Evolutionary conservation across 1,284 basidiomycete species (phyloP).

Genomic region (Apiotrichum sp.): DNA sequence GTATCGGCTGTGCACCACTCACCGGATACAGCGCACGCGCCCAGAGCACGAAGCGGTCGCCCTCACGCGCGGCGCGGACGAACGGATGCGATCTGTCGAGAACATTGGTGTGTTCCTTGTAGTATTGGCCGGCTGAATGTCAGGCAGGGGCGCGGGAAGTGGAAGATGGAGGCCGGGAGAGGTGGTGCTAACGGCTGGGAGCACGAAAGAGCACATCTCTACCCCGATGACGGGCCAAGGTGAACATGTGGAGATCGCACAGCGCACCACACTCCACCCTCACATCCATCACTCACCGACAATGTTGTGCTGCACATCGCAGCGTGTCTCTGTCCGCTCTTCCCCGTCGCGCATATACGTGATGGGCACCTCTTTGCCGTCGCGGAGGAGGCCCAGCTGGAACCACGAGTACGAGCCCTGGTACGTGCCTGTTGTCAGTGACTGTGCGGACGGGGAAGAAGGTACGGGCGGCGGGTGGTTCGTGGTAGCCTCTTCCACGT

Average conservation of each 20-base stretch:
- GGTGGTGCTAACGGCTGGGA: neutral
- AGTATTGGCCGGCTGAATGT: constrained; percentile 35
- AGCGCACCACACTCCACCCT: neutral
- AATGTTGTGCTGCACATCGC: constrained; percentile 33
- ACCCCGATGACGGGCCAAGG: no score
- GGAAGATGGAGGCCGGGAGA: neutral
- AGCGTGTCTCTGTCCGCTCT: constrained; percentile 12
- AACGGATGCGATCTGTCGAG: constrained; percentile 23
- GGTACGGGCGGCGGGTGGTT: neutral
- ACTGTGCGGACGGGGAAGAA: neutral
- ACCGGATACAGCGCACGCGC: constrained; percentile 36
- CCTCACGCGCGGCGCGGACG: constrained; percentile 21
- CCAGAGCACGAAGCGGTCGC: constrained; percentile 39
- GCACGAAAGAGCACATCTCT: no score
- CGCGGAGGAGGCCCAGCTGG: constrained; percentile 32
- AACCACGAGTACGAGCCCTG: constrained; percentile 38
- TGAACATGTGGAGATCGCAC: neutral
- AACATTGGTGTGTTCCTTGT: constrained; percentile 27
- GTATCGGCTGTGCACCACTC: constrained; percentile 5
- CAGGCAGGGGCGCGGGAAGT: neutral
- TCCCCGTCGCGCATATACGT: no score
- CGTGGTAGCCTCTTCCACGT: no score
- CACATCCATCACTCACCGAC: constrained; percentile 24
- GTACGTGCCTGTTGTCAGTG: constrained; percentile 30
- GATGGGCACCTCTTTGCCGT: constrained; percentile 27